Conservation (phyloP, 1,139 yeast species). For the Wickerhamiella infanticola region DNA sequence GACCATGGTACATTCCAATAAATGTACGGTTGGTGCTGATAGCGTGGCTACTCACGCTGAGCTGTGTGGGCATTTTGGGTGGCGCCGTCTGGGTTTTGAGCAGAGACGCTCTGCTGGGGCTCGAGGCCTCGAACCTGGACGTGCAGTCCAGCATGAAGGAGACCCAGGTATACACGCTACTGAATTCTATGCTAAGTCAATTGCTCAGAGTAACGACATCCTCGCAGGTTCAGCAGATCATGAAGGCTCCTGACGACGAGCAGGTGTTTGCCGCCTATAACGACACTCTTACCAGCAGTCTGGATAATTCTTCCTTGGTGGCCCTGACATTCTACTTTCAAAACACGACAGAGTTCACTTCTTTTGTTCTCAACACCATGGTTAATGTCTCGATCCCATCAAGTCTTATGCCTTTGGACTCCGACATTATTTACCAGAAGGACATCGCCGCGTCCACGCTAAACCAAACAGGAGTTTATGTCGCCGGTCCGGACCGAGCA, state of each 20-base stretch:
- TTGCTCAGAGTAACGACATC: slow-evolving; percentile 21
- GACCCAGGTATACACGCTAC: slow-evolving; percentile 58
- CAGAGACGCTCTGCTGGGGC: slow-evolving; percentile 41
- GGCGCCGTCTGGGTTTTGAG: slow-evolving; percentile 13
- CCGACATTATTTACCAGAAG: neutral
- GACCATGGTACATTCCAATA: slow-evolving; percentile 14
- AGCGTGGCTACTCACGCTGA: slow-evolving; percentile 12
- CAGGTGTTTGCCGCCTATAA: slow-evolving; percentile 8
- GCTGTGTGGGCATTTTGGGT: slow-evolving; percentile 14
- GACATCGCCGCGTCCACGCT: neutral
- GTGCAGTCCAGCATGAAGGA: slow-evolving; percentile 72
- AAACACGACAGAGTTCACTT: neutral
- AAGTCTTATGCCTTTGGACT: neutral
- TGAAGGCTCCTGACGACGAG: slow-evolving; percentile 18
- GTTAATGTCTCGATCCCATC: neutral
- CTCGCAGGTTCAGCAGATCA: slow-evolving; percentile 18
- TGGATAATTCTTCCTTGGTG: neutral
- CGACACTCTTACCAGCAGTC: slow-evolving; percentile 1
- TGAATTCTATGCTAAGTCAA: slow-evolving; percentile 51
- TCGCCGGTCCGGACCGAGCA: neutral
- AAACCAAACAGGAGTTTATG: neutral
- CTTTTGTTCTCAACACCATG: neutral
- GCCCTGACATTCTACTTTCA: neutral
- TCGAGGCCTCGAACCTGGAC: slow-evolving; percentile 55
- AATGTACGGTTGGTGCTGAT: slow-evolving; percentile 13